Base-by-base conservation (phyloP, 768 basidiomycete genomes). In the Pluteus cervinus region DNA sequence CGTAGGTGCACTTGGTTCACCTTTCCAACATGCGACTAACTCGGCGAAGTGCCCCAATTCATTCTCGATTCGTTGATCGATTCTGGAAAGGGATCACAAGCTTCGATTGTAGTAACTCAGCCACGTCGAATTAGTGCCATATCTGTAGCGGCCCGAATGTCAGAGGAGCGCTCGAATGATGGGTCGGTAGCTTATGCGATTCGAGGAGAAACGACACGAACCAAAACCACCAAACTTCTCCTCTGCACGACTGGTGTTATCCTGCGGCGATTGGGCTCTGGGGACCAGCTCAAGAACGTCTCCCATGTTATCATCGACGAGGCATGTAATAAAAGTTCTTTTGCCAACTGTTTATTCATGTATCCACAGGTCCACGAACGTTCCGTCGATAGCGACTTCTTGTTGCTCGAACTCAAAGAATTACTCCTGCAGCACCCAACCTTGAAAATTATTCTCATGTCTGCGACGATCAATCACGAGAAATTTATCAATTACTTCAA, bases 171-270 rank as follows among this genome's bases (percentile, higher is more conserved):
- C 9, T 54, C 73, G 3, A 74, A 84, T 6, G 85, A 87, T 37
- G 81, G 80, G 2, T 82, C 79, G 7, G 81, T 90, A 23, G 92
- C 90, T 2, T 97, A 94, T 49, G 78, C 81, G 2, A 91, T 96
- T 38, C 75, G 93, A 30, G 93, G 92, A 9, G 90, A 96, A 56
- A 77, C 74, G 25, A 86, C 76, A 44, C 73, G 78, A 33, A 65
- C 65, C 7, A 64, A 66, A 16, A 69, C 70, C 24, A 91, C 88
- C 4, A 83, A 85, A 44, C 60, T 93, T 3, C 61, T 93, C 14
- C 96, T 94, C 52, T 91, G 90, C 52, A 97, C 93, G 2, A 96
- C 91, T 7, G 93, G 93, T 62, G 86, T 96, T n/a, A 73, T 91
- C 2, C 69, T 96, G 32, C 67, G 89, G 40, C 72, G 88, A 12